A percentile compares a stretch with the other conserved stretches of the same genome.
phyloP scores from a whole-genome alignment of 371 early-diverging fungal species.

The Apophysomyces ossiformis region DNA sequence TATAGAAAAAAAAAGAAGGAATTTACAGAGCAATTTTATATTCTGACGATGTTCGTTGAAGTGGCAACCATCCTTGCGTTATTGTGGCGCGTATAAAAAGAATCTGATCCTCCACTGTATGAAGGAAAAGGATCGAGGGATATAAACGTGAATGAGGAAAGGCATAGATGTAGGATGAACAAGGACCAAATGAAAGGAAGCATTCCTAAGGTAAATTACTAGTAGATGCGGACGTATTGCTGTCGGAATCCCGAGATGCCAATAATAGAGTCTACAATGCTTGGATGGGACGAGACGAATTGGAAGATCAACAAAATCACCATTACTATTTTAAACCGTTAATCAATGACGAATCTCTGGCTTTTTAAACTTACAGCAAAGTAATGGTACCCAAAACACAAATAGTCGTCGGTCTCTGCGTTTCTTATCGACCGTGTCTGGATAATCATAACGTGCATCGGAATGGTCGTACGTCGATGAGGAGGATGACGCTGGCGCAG shows the following conservation, averaged over 20 bases:
- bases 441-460: constrained; percentile 14
- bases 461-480: constrained; percentile 1
- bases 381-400: constrained; percentile 53
- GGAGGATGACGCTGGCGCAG: constrained; percentile 17
- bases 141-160: constrained; percentile 1
- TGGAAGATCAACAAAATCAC: constrained; percentile 46
- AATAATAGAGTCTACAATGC: constrained; percentile 8
- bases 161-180: constrained; percentile 9
- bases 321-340: constrained; percentile 35
- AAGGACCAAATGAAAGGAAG: neutral
- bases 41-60: no score
- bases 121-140: neutral
- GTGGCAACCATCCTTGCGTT: neutral
- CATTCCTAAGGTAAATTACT: neutral
- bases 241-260: constrained; percentile 9
- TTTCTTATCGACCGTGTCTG: constrained; percentile 29
- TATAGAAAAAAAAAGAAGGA: no score
- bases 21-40: no score
- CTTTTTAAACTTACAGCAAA: constrained; percentile 44
- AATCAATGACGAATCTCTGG: neutral
- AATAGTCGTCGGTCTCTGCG: constrained; percentile 47
- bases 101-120: neutral
- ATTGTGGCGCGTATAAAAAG: neutral
- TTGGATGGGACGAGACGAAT: constrained; percentile 17
- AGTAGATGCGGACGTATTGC: constrained; percentile 2